phyloP scores from a whole-genome alignment of 306 rosid genomes.

The Acacia confusa region DNA sequence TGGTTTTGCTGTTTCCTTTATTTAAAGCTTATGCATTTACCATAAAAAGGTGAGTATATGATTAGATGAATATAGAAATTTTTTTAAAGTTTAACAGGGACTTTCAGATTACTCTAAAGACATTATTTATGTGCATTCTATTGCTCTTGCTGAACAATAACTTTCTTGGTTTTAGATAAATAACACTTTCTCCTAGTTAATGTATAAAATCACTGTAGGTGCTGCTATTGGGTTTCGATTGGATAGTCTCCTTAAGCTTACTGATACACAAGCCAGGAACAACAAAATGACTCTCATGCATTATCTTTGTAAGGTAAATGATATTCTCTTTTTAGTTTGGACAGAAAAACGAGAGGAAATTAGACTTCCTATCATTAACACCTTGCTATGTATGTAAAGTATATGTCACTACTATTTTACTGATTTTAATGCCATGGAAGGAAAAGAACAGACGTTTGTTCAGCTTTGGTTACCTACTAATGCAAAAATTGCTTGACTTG shows the following conservation, averaged over 20 bases:
- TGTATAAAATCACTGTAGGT: constrained; percentile 50
- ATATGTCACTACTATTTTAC: neutral
- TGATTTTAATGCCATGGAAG: neutral
- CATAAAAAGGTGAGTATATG: too few relatives aligned
- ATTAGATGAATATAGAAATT: too few relatives aligned
- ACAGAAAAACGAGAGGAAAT: neutral
- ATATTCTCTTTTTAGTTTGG: neutral
- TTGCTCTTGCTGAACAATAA: constrained; percentile 14
- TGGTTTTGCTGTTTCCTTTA: too few relatives aligned
- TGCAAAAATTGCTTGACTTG: neutral
- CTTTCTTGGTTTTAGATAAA: neutral
- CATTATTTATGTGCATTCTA: too few relatives aligned
- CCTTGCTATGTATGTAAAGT: neutral
- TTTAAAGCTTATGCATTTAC: too few relatives aligned
- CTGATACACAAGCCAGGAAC: constrained; percentile 88
- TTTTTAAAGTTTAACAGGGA: too few relatives aligned
- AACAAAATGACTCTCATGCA: constrained; percentile 99
- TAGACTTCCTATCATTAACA: neutral
- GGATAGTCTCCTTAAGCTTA: constrained; percentile 96
- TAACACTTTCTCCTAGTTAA: constrained; percentile 7
- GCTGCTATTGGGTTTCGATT: constrained; percentile 96
- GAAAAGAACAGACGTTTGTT: neutral
- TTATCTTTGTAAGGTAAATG: constrained; percentile 95
- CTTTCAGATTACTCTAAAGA: too few relatives aligned
- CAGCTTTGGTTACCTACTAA: neutral